Percentiles rank a stretch among this genome's conserved stretches.
These are phyloP conservation scores for Porcisia deanei DNA, from an alignment of 208 protist species.

Conservation along the genomic window DNA sequence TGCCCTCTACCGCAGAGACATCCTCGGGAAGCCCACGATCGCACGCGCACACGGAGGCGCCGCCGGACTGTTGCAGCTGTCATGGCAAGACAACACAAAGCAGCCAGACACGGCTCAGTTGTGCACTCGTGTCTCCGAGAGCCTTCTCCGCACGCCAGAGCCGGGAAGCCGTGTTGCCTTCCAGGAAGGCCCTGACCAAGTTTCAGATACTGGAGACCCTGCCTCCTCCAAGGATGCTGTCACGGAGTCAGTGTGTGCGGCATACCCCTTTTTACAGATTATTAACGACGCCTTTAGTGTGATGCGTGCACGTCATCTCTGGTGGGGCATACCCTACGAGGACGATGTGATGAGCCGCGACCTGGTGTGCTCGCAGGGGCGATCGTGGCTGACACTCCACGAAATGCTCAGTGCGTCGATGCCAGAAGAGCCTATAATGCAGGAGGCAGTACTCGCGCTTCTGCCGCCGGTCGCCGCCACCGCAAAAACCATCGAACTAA, in stretches of 20 bases:
- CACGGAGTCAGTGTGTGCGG: slow-evolving; percentile 2
- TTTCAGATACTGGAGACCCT: not conserved
- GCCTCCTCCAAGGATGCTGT: not conserved
- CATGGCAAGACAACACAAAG: not conserved
- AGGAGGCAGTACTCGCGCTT: slow-evolving; percentile 55
- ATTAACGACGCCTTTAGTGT: slow-evolving; percentile 6
- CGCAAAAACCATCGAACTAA: slow-evolving; percentile 25
- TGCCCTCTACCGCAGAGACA: slow-evolving; percentile 25
- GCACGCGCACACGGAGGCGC: not conserved
- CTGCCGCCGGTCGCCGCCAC: slow-evolving; percentile 54
- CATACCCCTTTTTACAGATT: slow-evolving; percentile 19
- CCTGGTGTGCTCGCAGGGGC: slow-evolving; percentile 33
- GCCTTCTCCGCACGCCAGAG: not conserved
- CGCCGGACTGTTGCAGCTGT: slow-evolving; percentile 28
- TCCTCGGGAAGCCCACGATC: not conserved
- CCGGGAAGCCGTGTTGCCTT: not conserved
- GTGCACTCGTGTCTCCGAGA: not conserved
- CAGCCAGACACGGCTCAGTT: not conserved
- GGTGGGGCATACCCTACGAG: slow-evolving; percentile 35
- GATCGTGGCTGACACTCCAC: slow-evolving; percentile 39
- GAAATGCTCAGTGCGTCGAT: not conserved
- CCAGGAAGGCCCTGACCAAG: not conserved
- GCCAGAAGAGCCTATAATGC: slow-evolving; percentile 1
- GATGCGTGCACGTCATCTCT: slow-evolving; percentile 33
- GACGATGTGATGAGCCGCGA: slow-evolving; percentile 30